Conservation (phyloP, 106 monocot genomes). For the Vanilla planifolia region DNA sequence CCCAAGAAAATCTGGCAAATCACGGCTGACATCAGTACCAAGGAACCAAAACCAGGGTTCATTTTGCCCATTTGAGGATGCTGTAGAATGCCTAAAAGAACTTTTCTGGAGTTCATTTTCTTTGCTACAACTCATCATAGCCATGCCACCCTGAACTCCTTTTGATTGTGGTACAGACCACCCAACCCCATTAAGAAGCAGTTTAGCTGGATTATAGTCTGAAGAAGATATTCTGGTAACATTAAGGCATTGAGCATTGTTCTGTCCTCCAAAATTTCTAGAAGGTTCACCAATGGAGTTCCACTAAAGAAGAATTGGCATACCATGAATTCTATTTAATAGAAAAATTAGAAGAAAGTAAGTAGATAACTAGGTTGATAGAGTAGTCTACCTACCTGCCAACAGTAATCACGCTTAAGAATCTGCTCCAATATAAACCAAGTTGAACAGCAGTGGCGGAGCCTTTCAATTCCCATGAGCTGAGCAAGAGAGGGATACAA, state of each 20-base stretch:
- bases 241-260: conserved; percentile 27
- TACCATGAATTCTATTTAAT: neutral
- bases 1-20: conserved; percentile 54
- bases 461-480: conserved; percentile 84
- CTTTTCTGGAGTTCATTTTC: conserved; percentile 28
- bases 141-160: conserved; percentile 29
- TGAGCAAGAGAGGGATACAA: conserved; percentile 85
- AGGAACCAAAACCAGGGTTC: conserved; percentile 96
- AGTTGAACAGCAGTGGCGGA: conserved; percentile 70
- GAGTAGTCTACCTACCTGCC: conserved; percentile 48
- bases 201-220: conserved; percentile 65
- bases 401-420: conserved; percentile 63
- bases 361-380: neutral
- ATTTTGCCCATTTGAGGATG: conserved; percentile 19
- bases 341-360: too few species aligned
- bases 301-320: conserved; percentile 40
- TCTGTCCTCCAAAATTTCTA: conserved; percentile 25
- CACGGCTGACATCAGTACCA: conserved; percentile 40
- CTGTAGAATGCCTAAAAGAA: conserved; percentile 10
- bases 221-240: conserved; percentile 25
- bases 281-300: conserved; percentile 40
- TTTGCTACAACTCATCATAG: conserved; percentile 23
- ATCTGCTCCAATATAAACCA: conserved; percentile 95
- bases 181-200: conserved; percentile 73
- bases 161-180: conserved; percentile 93